These are phyloP conservation scores for Helicocarpus griseus DNA, from an alignment of 2,329 filamentous ascomycete species.

Conservation along the genomic window DNA sequence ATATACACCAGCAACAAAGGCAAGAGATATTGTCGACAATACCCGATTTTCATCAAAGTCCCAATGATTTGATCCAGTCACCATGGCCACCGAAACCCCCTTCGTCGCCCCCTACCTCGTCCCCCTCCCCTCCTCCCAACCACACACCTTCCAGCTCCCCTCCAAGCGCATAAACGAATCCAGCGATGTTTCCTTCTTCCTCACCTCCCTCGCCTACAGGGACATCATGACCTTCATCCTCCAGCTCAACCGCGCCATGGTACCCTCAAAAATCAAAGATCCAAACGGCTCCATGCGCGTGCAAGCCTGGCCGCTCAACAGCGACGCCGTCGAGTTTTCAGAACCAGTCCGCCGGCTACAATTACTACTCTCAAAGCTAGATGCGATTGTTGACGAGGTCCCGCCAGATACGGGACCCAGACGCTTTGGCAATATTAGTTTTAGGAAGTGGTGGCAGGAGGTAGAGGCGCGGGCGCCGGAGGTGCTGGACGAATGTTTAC, in stretches of 20 bases:
- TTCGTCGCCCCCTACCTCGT: constrained; percentile 28
- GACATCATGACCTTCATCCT: constrained; percentile 81
- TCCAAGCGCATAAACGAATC: constrained; percentile 76
- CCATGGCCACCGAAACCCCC: neutral
- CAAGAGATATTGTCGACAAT: no score
- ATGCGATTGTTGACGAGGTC: constrained; percentile 60
- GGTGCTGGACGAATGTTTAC: constrained; percentile 50
- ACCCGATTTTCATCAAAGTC: no score
- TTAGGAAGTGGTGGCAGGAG: constrained; percentile 69
- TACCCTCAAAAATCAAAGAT: constrained; percentile 50
- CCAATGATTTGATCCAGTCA: no score
- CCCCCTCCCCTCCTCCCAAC: constrained; percentile 37
- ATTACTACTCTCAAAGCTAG: constrained; percentile 55
- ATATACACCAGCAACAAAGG: no score
- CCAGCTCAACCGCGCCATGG: constrained; percentile 81
- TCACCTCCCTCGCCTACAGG: constrained; percentile 70
- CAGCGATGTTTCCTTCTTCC: constrained; percentile 69
- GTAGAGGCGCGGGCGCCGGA: constrained; percentile 50
- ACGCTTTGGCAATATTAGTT: constrained; percentile 86
- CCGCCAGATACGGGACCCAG: constrained; percentile 79
- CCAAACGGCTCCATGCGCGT: constrained; percentile 19
- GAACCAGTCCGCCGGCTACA: constrained; percentile 56
- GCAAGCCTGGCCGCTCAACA: constrained; percentile 42
- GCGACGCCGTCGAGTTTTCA: constrained; percentile 38
- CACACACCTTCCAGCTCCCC: constrained; percentile 57